Conservation (phyloP, 2,329 filamentous ascomycete species). For the Phaeosphaeria sp. region DNA sequence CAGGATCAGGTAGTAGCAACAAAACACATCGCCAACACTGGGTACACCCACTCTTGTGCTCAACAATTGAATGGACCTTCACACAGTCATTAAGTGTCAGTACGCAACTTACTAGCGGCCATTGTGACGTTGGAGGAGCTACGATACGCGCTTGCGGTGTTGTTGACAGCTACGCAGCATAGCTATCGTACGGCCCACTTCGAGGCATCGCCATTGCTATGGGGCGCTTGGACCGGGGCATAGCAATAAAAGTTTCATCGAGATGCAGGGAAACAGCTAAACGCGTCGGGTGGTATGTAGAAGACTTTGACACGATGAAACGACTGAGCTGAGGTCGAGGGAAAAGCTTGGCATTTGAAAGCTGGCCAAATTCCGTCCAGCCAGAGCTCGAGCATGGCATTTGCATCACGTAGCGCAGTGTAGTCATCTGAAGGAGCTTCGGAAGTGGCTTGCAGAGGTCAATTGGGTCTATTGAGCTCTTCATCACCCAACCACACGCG, state of each 20-base stretch:
- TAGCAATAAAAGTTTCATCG: background rate
- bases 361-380: slow-evolving; percentile 31
- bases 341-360: slow-evolving; percentile 39
- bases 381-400: slow-evolving; percentile 23
- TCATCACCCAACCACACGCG: slow-evolving; percentile 25
- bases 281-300: background rate
- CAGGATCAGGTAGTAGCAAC: background rate
- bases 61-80: background rate
- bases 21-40: background rate
- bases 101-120: background rate
- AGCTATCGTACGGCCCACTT: slow-evolving; percentile 7
- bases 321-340: slow-evolving; percentile 30
- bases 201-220: background rate
- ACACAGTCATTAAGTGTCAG: background rate
- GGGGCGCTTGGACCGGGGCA: background rate
- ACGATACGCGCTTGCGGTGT: background rate
- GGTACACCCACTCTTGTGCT: background rate
- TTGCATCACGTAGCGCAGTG: slow-evolving; percentile 28
- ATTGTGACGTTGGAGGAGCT: background rate
- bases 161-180: background rate
- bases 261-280: background rate
- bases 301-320: background rate
- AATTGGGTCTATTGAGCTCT: slow-evolving; percentile 40
- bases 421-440: slow-evolving; percentile 18
- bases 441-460: slow-evolving; percentile 19